phyloP scores from a whole-genome alignment of 2,329 filamentous ascomycete genomes.

The Pochonia chlamydosporia region DNA sequence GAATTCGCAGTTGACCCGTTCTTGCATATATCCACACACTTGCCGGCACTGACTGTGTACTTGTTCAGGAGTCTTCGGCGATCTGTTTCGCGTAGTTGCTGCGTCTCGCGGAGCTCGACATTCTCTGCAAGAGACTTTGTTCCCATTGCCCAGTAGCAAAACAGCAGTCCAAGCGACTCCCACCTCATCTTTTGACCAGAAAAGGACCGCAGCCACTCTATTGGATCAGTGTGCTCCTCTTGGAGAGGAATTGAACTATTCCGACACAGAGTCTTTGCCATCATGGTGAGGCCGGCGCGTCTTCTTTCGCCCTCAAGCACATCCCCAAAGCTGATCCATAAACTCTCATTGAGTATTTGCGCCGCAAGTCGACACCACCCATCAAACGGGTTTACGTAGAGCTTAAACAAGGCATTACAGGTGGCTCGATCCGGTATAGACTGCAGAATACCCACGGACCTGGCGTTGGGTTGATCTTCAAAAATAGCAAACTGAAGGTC shows the following conservation, averaged over 20 bases:
- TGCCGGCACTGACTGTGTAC: conserved; percentile 7
- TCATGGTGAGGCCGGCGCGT: conserved; percentile 1
- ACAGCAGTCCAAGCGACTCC: conserved; percentile 29
- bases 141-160: conserved; percentile 13
- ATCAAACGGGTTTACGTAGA: conserved; percentile 13
- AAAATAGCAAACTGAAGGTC: too few species aligned
- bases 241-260: background rate
- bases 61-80: conserved; percentile 27
- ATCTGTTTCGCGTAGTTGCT: conserved; percentile 25
- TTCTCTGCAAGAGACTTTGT: background rate
- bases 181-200: conserved; percentile 26
- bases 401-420: background rate
- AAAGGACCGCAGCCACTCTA: conserved; percentile 26
- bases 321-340: conserved; percentile 12
- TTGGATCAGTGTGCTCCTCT: conserved; percentile 12
- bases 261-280: conserved; percentile 13
- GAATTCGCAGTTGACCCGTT: conserved; percentile 21
- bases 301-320: background rate
- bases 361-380: conserved; percentile 13
- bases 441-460: background rate
- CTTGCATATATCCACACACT: background rate
- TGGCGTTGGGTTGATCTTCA: background rate
- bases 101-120: background rate
- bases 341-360: background rate
- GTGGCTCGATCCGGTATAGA: background rate